Conservation (phyloP, 1,284 basidiomycete genomes). For the Caloboletus firmus region DNA sequence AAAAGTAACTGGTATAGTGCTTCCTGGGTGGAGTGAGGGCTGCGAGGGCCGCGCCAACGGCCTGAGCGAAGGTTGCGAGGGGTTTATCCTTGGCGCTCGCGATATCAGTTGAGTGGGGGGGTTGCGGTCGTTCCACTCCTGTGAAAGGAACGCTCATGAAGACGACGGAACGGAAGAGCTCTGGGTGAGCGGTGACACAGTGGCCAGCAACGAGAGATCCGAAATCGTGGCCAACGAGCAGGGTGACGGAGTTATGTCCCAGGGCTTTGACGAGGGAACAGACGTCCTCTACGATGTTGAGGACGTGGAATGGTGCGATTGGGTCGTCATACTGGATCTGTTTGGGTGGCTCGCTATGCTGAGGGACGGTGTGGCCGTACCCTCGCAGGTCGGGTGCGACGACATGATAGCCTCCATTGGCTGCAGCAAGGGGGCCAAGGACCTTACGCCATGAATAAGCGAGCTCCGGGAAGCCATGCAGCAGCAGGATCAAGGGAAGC, state of each 20-base stretch:
- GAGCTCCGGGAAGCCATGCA: conserved; percentile 68
- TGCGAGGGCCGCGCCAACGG: conserved; percentile 35
- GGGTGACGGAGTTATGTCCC: conserved; percentile 46
- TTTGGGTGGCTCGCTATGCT: conserved; percentile 4
- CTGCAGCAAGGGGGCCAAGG: conserved; percentile 47
- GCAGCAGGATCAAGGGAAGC: conserved; percentile 52
- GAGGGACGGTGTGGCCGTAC: conserved; percentile 42
- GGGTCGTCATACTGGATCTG: conserved; percentile 48
- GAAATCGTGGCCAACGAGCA: conserved; percentile 61
- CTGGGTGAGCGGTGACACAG: conserved; percentile 54
- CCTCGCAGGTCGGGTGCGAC: conserved; percentile 56
- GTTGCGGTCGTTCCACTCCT: conserved; percentile 31
- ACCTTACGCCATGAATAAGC: conserved; percentile 64
- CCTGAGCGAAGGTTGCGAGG: conserved; percentile 13
- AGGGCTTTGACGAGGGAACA: conserved; percentile 52
- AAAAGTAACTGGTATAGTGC: conserved; percentile 57
- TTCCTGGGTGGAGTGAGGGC: conserved; percentile 52
- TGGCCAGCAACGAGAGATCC: conserved; percentile 54
- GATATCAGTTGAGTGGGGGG: neutral
- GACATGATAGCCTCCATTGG: conserved; percentile 46
- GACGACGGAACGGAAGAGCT: conserved; percentile 55
- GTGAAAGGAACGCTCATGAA: conserved; percentile 60
- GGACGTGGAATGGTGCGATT: conserved; percentile 47
- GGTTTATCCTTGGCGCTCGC: conserved; percentile 8
- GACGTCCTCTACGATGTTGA: conserved; percentile 53